phyloP scores from a whole-genome alignment of 2,329 filamentous ascomycete genomes.

The Chaetomiaceae sp. region DNA sequence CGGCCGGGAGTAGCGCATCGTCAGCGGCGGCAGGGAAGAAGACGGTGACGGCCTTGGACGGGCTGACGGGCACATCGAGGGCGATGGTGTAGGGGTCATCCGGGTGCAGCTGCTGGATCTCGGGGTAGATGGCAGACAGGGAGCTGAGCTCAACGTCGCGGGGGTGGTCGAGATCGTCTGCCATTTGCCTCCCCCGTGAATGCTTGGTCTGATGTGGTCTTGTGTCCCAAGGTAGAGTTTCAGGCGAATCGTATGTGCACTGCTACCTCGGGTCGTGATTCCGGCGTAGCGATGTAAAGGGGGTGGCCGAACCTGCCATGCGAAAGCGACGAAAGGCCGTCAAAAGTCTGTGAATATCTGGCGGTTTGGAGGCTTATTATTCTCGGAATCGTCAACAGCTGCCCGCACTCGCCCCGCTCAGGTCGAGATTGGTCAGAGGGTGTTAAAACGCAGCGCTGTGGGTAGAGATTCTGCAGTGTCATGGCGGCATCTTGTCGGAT shows the following conservation, averaged over 20 bases:
- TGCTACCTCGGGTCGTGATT: neutral
- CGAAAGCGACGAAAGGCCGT: neutral
- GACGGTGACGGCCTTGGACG: constrained; percentile 52
- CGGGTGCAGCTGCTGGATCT: constrained; percentile 47
- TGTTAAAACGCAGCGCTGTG: neutral
- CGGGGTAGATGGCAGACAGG: constrained; percentile 63
- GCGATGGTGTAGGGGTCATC: constrained; percentile 46
- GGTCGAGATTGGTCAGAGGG: constrained; percentile 3
- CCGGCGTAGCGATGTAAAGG: neutral
- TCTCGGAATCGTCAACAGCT: neutral
- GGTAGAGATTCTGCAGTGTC: neutral
- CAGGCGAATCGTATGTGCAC: neutral
- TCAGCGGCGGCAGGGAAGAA: constrained; percentile 49
- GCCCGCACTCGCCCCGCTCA: neutral
- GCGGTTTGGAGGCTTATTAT: too few relatives aligned
- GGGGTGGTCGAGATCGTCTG: constrained; percentile 43
- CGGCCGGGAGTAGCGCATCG: constrained; percentile 20
- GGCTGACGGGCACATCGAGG: constrained; percentile 55
- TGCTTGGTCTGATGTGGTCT: neutral
- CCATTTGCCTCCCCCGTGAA: constrained; percentile 10
- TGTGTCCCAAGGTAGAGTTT: neutral
- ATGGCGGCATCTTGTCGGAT: constrained; percentile 8
- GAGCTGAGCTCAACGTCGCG: constrained; percentile 57
- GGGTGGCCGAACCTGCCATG: neutral
- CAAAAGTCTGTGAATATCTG: neutral